Evolutionary conservation across 495 filamentous ascomycete species (phyloP), one percentile per base, ranked within the genome.

Genomic region (Tuber melanosporum): DNA sequence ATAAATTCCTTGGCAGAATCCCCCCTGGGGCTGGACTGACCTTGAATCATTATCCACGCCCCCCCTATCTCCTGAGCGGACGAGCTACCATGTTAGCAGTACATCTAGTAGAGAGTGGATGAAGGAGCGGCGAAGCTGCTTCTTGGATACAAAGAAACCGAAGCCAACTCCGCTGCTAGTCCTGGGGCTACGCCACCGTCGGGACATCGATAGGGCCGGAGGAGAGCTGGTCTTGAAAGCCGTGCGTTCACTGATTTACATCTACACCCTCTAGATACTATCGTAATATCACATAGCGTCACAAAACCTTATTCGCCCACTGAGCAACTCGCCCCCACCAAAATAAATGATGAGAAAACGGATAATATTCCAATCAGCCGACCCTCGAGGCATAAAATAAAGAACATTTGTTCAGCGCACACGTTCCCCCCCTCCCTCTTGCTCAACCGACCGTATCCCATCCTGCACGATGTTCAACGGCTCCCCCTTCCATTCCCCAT

Each of bases 391-490:
- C n/a, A 7, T 66, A 66, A 66, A 66, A 32, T 26, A 66, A 57
- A 26, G 32, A 12, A 26, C 12, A 66, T 15, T 36, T 66, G 17
- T 36, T 66, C 57, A 66, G 57, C 1, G 57, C 14, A 36, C 57
- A 32, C 26, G 32, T 36, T 26, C 57, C 57, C 52, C 26, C 14
- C 57, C 57, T 14, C 36, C 17, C 6, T 14, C 26, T 66, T 66
- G 12, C 12, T 6, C 26, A 9, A 0, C 26, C 26, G 32, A 36
- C 57, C 57, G 15, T 66, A 32, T 66, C 57, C 12, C 57, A 66
- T 19, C 57, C 57, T 66, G 57, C 57, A 66, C 57, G 57, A 36
- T 66, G 57, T 36, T 66, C 57, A 66, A 66, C 26, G 32, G 57
- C 36, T 36, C 57, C 49, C 20, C 22, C 22, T 52, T n/a, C 12